Percentiles rank a stretch among this genome's conserved stretches.
phyloP scores from a whole-genome alignment of 257 asterid species.

The Verbena officinalis region DNA sequence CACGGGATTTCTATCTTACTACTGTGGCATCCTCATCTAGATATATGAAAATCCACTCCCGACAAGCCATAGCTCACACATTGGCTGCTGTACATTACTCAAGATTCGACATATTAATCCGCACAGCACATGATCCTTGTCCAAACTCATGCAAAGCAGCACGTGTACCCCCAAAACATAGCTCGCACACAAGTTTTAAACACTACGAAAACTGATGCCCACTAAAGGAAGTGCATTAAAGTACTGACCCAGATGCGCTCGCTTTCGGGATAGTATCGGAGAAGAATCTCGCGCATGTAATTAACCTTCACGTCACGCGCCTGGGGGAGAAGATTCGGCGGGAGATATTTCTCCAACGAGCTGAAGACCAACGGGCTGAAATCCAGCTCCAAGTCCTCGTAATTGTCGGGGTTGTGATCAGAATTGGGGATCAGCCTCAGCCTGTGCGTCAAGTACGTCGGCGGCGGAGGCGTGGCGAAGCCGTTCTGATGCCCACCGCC shows the following conservation, averaged over 20 bases:
- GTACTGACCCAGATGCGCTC: conserved; percentile 81
- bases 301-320: conserved; percentile 69
- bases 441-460: conserved; percentile 48
- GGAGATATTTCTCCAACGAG: conserved; percentile 86
- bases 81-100: conserved; percentile 10
- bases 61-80: conserved; percentile 22
- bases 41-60: not conserved
- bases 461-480: conserved; percentile 32
- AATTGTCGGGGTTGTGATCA: conserved; percentile 75
- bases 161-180: conserved; percentile 20
- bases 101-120: conserved; percentile 1
- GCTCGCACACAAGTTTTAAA: conserved; percentile 16
- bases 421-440: conserved; percentile 72
- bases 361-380: conserved; percentile 81
- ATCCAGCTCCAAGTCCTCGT: conserved; percentile 80
- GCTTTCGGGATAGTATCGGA: conserved; percentile 80
- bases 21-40: not conserved
- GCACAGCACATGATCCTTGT: not conserved
- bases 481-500: conserved; percentile 48
- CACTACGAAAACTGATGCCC: conserved; percentile 27
- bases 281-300: conserved; percentile 76
- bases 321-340: conserved; percentile 58
- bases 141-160: conserved; percentile 27
- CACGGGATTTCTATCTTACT: conserved; percentile 5
- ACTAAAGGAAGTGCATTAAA: not conserved